Evolutionary conservation across 176 grass and related monocot genomes (phyloP), one percentile per base, ranked within the genome.

Genomic region (Lolium perenne): DNA sequence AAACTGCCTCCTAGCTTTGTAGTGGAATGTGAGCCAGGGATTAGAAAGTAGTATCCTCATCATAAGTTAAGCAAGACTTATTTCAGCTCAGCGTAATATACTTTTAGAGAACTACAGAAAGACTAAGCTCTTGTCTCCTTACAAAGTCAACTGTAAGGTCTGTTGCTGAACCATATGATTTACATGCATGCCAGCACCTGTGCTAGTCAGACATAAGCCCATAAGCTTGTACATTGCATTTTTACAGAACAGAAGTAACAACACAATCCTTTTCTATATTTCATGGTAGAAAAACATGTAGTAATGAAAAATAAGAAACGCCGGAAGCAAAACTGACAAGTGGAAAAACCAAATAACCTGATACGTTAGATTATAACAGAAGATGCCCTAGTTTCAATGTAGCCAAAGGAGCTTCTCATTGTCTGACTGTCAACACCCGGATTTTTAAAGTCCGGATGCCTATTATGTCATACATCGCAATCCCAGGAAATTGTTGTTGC

Each of bases 1-100:
- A 49, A 25, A 26, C 14, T 64, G 41, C 22, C 58, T 64, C 23
- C 41, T 62, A 47, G 57, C 57, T 79, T 79, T 79, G 49, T 55
- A 55, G 14, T 76, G 15, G 50, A 55, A 35, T 35, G 32, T 35
- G 32, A 35, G 32, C 50, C 13, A 55, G 17, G 16, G 48, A 29
- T 76, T 76, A 43, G 8, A 43, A 56, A 76, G 29, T 32, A 54
- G 49, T 54, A 54, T 54, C 25, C 50, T 76, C 26, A 20, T 26
- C 4, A 5, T 43, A 10, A 29, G 49, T 75, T 51, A 10, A 43
- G 48, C 72, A 26, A 76, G 72, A 18, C 23, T 48, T 76, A 14
- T 51, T 29, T 25, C 21, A 53, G 15, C 8, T 74, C 71, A 29
- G 45, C 71, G 17, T 75, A 29, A 26, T 51, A 5, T 29, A 51